These are phyloP conservation scores for Heterobasidion occidentale DNA, from an alignment of 1,284 basidiomycete species.

Conservation along the genomic window DNA sequence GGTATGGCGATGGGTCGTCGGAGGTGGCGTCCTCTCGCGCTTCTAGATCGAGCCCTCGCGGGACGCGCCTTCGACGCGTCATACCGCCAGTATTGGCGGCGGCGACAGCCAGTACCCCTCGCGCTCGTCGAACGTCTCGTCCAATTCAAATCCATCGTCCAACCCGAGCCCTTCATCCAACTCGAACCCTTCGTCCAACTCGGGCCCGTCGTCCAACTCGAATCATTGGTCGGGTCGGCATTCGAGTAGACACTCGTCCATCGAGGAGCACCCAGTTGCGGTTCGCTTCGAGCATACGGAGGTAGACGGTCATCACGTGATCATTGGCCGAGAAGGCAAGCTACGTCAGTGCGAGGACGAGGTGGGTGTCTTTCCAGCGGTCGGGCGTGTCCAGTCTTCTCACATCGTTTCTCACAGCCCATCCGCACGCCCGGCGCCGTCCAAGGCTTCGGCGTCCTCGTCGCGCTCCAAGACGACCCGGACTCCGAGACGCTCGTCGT, in stretches of 20 bases:
- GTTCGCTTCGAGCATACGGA: slow-evolving; percentile 67
- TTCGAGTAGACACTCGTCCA: background rate
- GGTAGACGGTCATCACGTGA: slow-evolving; percentile 66
- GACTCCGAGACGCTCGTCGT: slow-evolving; percentile 56
- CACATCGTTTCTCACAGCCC: slow-evolving; percentile 37
- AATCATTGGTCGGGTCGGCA: too few species aligned
- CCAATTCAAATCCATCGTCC: too few species aligned
- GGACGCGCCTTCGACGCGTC: too few species aligned
- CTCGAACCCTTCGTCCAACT: too few species aligned
- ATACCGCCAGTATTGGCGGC: too few species aligned
- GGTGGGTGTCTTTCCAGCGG: slow-evolving; percentile 27
- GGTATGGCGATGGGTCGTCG: too few species aligned
- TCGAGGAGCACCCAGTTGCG: slow-evolving; percentile 36
- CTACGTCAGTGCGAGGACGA: slow-evolving; percentile 77
- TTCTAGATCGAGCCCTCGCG: too few species aligned
- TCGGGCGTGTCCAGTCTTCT: background rate
- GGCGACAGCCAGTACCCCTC: too few species aligned
- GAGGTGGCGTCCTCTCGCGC: too few species aligned
- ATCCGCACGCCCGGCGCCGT: slow-evolving; percentile 83
- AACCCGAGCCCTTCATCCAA: too few species aligned
- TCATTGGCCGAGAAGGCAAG: slow-evolving; percentile 67
- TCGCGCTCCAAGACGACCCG: slow-evolving; percentile 65
- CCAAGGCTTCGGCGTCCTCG: slow-evolving; percentile 80
- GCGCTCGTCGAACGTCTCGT: too few species aligned
- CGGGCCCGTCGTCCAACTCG: too few species aligned